Evolutionary conservation across 2,329 filamentous ascomycete genomes (phyloP).

Genomic region (Blumeria hordei): DNA sequence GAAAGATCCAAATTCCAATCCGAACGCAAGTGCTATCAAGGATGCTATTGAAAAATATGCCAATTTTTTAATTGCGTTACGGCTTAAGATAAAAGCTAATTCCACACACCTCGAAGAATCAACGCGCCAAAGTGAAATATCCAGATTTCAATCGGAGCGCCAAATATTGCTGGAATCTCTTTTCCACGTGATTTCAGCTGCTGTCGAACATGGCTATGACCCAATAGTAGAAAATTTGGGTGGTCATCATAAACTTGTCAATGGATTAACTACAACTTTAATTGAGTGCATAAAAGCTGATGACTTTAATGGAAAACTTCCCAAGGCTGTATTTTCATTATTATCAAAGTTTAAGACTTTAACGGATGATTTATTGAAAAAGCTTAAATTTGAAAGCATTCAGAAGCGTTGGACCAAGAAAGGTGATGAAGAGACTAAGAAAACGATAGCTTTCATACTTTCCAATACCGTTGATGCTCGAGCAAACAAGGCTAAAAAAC

Average conservation of each 20-base stretch:
- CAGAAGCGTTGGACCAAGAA: slow-evolving; percentile 36
- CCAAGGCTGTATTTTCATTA: slow-evolving; percentile 32
- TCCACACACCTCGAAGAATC: slow-evolving; percentile 10
- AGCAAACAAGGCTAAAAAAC: slow-evolving; percentile 18
- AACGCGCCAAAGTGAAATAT: slow-evolving; percentile 11
- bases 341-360: slow-evolving; percentile 35
- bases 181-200: slow-evolving; percentile 26
- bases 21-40: slow-evolving; percentile 10
- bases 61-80: slow-evolving; percentile 12
- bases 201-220: slow-evolving; percentile 28
- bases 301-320: slow-evolving; percentile 27
- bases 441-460: slow-evolving; percentile 33
- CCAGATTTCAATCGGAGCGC: slow-evolving; percentile 19
- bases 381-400: slow-evolving; percentile 40
- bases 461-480: slow-evolving; percentile 14
- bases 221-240: slow-evolving; percentile 32
- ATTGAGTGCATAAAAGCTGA: slow-evolving; percentile 27
- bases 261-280: slow-evolving; percentile 27
- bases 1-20: slow-evolving; percentile 17
- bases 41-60: slow-evolving; percentile 14
- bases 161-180: slow-evolving; percentile 24
- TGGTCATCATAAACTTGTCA: slow-evolving; percentile 30
- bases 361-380: slow-evolving; percentile 31
- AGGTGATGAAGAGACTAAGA: slow-evolving; percentile 39
- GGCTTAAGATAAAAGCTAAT: slow-evolving; percentile 12